Conservation (phyloP, 305 asterid genomes). For the Solanum chacoense region DNA sequence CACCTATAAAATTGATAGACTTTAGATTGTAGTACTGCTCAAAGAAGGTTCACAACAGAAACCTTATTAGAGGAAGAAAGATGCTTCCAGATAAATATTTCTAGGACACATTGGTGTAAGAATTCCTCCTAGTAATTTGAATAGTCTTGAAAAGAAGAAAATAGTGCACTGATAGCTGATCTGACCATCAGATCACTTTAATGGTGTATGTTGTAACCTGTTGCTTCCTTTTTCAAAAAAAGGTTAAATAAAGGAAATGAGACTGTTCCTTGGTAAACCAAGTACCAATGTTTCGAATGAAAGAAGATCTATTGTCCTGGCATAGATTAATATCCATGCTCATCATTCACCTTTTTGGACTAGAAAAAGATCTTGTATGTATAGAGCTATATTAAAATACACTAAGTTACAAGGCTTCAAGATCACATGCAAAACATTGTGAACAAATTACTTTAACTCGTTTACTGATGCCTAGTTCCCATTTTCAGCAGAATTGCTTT, state of each 20-base stretch:
- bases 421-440: neutral
- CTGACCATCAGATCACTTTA: neutral
- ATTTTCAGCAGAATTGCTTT: neutral
- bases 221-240: neutral
- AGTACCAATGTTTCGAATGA: neutral
- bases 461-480: neutral
- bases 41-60: neutral
- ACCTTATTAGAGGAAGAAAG: neutral
- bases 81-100: neutral
- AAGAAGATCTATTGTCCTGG: neutral
- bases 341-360: neutral
- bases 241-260: neutral
- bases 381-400: neutral
- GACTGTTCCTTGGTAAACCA: neutral
- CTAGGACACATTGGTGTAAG: neutral
- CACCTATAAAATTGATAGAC: slow-evolving; percentile 19
- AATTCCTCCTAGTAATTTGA: neutral
- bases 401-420: neutral
- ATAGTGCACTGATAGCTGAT: neutral
- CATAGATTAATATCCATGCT: neutral
- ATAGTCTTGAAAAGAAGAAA: neutral
- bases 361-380: neutral
- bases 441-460: neutral
- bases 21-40: neutral
- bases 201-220: neutral